Conservation (phyloP, 2,329 filamentous ascomycete genomes). For the Trichophaea hybrida region DNA sequence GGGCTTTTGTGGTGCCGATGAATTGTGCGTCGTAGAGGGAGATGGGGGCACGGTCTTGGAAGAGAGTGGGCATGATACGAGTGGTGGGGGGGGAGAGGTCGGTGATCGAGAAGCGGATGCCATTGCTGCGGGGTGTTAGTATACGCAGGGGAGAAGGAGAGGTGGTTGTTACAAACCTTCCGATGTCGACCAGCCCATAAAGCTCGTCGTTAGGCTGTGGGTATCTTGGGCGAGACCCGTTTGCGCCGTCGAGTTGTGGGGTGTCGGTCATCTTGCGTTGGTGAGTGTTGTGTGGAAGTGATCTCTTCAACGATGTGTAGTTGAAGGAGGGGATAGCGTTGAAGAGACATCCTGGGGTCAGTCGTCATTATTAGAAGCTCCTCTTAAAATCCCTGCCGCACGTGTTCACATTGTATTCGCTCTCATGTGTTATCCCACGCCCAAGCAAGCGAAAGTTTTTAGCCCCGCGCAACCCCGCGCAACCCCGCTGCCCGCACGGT, state of each 20-base stretch:
- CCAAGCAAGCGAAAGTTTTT: no score
- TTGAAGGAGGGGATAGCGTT: no score
- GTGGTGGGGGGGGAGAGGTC: slow-evolving; percentile 56
- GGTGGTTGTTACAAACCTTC: slow-evolving; percentile 13
- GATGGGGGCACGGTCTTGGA: slow-evolving; percentile 62
- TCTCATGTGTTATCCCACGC: no score
- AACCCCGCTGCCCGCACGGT: no score
- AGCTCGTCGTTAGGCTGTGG: neutral
- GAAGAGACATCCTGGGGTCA: no score
- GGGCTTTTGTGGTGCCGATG: slow-evolving; percentile 34
- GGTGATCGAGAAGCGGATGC: slow-evolving; percentile 82
- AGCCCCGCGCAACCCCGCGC: no score
- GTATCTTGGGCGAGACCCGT: neutral
- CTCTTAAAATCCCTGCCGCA: no score
- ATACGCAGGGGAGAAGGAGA: neutral
- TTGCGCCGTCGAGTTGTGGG: neutral
- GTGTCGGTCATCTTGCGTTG: neutral
- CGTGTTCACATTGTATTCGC: no score
- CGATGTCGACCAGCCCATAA: slow-evolving; percentile 21
- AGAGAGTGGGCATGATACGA: slow-evolving; percentile 62
- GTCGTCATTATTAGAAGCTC: no score
- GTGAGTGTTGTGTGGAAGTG: no score
- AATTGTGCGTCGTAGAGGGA: slow-evolving; percentile 73
- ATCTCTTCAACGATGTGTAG: no score
- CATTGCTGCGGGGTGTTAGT: slow-evolving; percentile 48